A percentile compares a stretch with the other conserved stretches of the same genome.
phyloP scores from a whole-genome alignment of 805 yeast genomes.

The Candida silvicultrix region DNA sequence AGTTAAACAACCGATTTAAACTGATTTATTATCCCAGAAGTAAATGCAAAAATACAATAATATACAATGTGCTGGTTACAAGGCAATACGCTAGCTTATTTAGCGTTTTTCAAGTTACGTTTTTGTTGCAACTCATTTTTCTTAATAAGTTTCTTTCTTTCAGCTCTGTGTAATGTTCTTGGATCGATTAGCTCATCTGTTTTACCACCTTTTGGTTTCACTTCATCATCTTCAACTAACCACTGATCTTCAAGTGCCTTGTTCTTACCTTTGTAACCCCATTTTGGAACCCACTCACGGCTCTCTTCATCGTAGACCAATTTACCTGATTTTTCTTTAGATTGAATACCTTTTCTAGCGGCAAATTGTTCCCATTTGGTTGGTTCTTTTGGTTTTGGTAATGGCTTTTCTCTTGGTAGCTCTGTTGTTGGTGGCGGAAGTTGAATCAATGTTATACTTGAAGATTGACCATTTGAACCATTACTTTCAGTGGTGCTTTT shows the following conservation, averaged over 20 bases:
- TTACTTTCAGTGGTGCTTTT: slow-evolving; percentile 77
- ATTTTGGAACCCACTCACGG: slow-evolving; percentile 95
- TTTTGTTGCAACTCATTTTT: slow-evolving; percentile 82
- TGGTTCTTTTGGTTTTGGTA: slow-evolving; percentile 87
- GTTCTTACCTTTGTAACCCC: slow-evolving; percentile 96
- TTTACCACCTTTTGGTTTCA: slow-evolving; percentile 44
- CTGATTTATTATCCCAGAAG: neutral
- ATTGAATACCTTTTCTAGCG: slow-evolving; percentile 85
- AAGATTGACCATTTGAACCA: slow-evolving; percentile 49
- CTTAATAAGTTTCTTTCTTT: slow-evolving; percentile 79
- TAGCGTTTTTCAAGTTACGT: slow-evolving; percentile 52
- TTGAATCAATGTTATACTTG: slow-evolving; percentile 75
- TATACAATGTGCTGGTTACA: too few species aligned
- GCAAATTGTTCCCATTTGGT: slow-evolving; percentile 98
- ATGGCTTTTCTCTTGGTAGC: slow-evolving; percentile 89
- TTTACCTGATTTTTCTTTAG: slow-evolving; percentile 87
- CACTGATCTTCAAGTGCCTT: slow-evolving; percentile 85
- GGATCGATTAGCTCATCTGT: slow-evolving; percentile 77
- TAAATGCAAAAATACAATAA: neutral
- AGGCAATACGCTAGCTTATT: too few species aligned
- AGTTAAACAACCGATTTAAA: neutral
- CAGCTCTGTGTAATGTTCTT: slow-evolving; percentile 71
- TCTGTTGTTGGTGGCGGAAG: slow-evolving; percentile 79
- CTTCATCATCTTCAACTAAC: slow-evolving; percentile 88
- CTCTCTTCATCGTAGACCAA: slow-evolving; percentile 82